Evolutionary conservation across 257 asterid species (phyloP).

Genomic region (Solanum etuberosum): DNA sequence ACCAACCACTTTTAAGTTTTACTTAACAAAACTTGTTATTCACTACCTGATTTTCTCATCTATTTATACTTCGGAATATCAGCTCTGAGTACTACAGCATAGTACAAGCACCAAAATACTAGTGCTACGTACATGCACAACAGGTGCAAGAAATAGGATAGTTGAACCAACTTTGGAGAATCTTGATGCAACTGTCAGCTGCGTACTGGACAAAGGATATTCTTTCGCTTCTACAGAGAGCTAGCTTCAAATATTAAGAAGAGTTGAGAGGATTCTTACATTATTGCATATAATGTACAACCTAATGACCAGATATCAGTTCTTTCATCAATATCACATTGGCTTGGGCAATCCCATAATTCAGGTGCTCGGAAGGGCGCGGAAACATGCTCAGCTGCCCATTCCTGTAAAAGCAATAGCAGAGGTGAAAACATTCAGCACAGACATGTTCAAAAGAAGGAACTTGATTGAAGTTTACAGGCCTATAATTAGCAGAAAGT

Average conservation of each 20-base stretch:
- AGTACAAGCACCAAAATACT: background rate
- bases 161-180: background rate
- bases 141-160: background rate
- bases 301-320: conserved; percentile 98
- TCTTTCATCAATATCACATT: conserved; percentile 85
- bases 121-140: background rate
- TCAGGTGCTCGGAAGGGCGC: conserved; percentile 98
- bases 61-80: background rate
- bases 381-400: conserved; percentile 98
- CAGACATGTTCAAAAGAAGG: conserved; percentile 1
- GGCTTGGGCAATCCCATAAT: conserved; percentile 97
- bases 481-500: background rate
- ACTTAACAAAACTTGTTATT: background rate
- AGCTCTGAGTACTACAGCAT: background rate
- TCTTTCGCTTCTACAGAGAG: background rate
- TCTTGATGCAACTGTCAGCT: background rate
- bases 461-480: background rate
- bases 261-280: conserved; percentile 43
- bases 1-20: background rate
- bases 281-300: conserved; percentile 91
- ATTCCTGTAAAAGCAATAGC: conserved; percentile 43
- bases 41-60: background rate
- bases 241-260: background rate
- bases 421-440: background rate
- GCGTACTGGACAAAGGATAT: background rate